A percentile compares a stretch with the other conserved stretches of the same genome.
Conservation (phyloP, 192 early-diverging fungal species). For the Fimicolochytrium jonesii region DNA sequence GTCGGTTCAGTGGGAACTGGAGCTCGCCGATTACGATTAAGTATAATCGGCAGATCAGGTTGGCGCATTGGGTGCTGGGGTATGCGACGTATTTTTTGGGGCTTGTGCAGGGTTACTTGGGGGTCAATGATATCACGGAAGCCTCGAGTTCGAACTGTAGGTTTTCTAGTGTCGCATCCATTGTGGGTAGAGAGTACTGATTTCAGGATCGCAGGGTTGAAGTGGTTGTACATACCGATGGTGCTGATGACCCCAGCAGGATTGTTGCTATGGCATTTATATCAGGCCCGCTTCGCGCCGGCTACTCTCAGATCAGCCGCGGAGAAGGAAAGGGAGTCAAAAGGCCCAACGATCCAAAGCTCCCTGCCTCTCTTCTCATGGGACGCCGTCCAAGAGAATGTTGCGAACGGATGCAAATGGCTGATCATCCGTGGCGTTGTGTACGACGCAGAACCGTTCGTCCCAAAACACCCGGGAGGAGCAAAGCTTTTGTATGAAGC, state of each 20-base stretch:
- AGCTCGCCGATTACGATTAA: neutral
- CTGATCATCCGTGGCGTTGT: conserved; percentile 35
- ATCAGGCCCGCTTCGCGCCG: no score
- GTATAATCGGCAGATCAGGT: neutral
- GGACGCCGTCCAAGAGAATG: conserved; percentile 32
- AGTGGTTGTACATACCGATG: conserved; percentile 6
- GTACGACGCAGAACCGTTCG: conserved; percentile 30
- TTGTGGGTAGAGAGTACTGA: no score
- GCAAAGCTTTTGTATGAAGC: neutral
- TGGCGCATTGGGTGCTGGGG: conserved; percentile 17
- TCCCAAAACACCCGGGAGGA: conserved; percentile 27
- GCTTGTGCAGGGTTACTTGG: conserved; percentile 23
- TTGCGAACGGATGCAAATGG: conserved; percentile 34
- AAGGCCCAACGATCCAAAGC: no score
- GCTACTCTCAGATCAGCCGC: neutral
- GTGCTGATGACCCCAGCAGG: no score
- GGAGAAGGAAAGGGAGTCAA: no score
- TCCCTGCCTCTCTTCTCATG: conserved; percentile 27
- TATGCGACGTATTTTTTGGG: conserved; percentile 26
- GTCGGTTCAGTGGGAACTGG: neutral
- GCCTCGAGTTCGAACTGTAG: no score
- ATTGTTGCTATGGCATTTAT: no score
- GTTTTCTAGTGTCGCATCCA: no score
- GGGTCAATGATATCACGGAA: conserved; percentile 19
- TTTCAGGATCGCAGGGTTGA: conserved; percentile 1